Percentiles rank a stretch among this genome's conserved stretches.
Evolutionary conservation across 2,329 filamentous ascomycete species (phyloP).

Genomic region (Cercospora sp.): DNA sequence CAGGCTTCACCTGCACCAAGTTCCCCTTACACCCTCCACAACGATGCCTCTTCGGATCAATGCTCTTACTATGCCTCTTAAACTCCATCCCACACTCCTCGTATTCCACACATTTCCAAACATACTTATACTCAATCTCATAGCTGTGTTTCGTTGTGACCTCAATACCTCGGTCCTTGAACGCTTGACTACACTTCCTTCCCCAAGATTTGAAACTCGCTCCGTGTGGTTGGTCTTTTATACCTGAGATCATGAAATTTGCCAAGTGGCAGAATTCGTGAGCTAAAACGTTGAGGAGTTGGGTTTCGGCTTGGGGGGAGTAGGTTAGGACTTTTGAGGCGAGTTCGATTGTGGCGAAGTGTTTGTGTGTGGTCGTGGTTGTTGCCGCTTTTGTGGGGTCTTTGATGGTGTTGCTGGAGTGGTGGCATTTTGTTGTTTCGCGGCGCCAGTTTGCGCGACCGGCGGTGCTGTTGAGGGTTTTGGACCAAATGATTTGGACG

Average conservation of each 20-base stretch:
- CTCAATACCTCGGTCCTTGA: conserved; percentile 63
- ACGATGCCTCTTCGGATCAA: conserved; percentile 68
- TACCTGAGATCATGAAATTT: conserved; percentile 81
- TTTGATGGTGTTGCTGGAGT: conserved; percentile 12
- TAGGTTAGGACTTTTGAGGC: conserved; percentile 84
- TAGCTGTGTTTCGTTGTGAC: conserved; percentile 92
- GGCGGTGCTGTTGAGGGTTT: conserved; percentile 77
- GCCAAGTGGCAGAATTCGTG: conserved; percentile 96
- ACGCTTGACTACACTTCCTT: conserved; percentile 56
- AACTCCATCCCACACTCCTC: conserved; percentile 67
- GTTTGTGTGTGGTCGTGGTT: conserved; percentile 40
- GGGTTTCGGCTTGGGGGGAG: conserved; percentile 48
- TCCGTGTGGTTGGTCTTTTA: conserved; percentile 78
- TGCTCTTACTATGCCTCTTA: conserved; percentile 82
- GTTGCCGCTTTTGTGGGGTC: conserved; percentile 20
- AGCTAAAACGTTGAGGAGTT: conserved; percentile 82
- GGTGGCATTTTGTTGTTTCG: conserved; percentile 43
- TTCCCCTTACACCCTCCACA: conserved; percentile 73
- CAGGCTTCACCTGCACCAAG: conserved; percentile 77
- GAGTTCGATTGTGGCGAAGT: conserved; percentile 76
- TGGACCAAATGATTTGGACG: conserved; percentile 71
- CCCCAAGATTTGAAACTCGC: conserved; percentile 80
- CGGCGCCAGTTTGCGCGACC: conserved; percentile 58
- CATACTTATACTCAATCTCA: conserved; percentile 86
- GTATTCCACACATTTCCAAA: conserved; percentile 69